Percentiles rank a stretch among this genome's conserved stretches.
Conservation (phyloP, 768 basidiomycete genomes). For the Pleurotus djamor region DNA sequence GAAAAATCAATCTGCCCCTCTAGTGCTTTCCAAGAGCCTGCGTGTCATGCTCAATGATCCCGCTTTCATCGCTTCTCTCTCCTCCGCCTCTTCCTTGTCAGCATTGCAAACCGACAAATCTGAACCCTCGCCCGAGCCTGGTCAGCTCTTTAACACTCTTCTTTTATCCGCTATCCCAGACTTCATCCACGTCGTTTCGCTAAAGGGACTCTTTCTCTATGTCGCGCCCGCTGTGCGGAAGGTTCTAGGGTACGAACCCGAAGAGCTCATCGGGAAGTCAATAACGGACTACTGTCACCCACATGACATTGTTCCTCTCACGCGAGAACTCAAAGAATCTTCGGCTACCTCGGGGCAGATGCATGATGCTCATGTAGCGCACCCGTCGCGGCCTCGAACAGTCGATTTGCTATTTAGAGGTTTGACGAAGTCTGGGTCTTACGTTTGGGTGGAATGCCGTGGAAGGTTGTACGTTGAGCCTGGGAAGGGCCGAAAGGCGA, state of each 20-base stretch:
- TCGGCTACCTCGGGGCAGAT: constrained; percentile 21
- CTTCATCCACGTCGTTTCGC: constrained; percentile 86
- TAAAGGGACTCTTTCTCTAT: constrained; percentile 92
- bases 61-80: constrained; percentile 45
- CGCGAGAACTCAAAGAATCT: constrained; percentile 87
- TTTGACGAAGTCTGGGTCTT: constrained; percentile 56
- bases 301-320: constrained; percentile 86
- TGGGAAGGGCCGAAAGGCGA: constrained; percentile 92
- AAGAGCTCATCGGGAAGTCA: constrained; percentile 77
- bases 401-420: constrained; percentile 90
- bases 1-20: constrained; percentile 23
- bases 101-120: constrained; percentile 21
- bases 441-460: constrained; percentile 90
- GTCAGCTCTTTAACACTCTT: constrained; percentile 52
- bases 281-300: constrained; percentile 86
- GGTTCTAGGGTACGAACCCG: constrained; percentile 84
- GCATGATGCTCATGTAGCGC: background rate
- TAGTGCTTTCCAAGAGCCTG: constrained; percentile 52
- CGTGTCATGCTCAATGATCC: constrained; percentile 43
- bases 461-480: constrained; percentile 90
- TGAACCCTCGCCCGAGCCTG: constrained; percentile 23
- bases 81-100: constrained; percentile 36
- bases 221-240: constrained; percentile 78
- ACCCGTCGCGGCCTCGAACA: constrained; percentile 37
- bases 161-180: constrained; percentile 69